Conservation (phyloP, 805 yeast genomes). For the Starmerella floris region DNA sequence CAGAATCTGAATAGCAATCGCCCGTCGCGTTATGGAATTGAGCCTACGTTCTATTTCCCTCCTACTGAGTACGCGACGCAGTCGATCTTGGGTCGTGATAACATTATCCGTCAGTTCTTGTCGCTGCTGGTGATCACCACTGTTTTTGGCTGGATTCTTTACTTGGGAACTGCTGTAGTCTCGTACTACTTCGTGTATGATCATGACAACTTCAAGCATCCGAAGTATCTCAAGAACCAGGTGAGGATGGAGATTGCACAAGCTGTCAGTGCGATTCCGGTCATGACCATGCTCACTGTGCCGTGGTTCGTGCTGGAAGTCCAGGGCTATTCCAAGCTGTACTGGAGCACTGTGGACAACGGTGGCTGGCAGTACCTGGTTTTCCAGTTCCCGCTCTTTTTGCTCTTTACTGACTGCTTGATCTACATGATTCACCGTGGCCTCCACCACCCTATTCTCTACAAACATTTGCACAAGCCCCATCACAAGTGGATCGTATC, state of each 20-base stretch:
- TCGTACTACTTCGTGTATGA: constrained; percentile 74
- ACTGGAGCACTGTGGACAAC: constrained; percentile 47
- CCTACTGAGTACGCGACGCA: constrained; percentile 43
- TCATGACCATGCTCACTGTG: constrained; percentile 71
- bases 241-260: constrained; percentile 67
- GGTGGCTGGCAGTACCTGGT: constrained; percentile 55
- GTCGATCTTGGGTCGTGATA: constrained; percentile 63
- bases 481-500: constrained; percentile 99
- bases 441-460: constrained; percentile 84
- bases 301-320: constrained; percentile 85
- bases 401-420: constrained; percentile 87
- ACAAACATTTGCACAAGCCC: constrained; percentile 82
- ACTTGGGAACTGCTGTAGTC: constrained; percentile 59
- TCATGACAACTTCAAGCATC: constrained; percentile 83
- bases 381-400: constrained; percentile 60
- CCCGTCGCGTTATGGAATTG: constrained; percentile 20
- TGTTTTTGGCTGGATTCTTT: constrained; percentile 76
- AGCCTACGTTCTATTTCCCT: constrained; percentile 43
- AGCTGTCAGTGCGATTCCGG: constrained; percentile 72
- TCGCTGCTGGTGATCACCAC: constrained; percentile 58
- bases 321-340: constrained; percentile 69
- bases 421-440: constrained; percentile 85
- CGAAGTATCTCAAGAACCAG: constrained; percentile 89
- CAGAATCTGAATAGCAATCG: constrained; percentile 7
- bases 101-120: constrained; percentile 54